These are phyloP conservation scores for Hanseniaspora meyeri DNA, from an alignment of 805 yeast species.

Conservation along the genomic window DNA sequence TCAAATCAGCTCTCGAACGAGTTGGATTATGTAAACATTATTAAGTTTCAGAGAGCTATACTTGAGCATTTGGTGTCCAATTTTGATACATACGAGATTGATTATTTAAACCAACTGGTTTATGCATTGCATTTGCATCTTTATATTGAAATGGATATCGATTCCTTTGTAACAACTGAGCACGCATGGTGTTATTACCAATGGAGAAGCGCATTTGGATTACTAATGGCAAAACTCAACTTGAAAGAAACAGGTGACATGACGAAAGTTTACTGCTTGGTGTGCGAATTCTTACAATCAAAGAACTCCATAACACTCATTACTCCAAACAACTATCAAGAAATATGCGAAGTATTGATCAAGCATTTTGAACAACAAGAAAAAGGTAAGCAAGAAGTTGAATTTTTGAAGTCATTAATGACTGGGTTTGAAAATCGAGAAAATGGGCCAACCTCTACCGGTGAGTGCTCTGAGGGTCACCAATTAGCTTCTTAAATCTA, in stretches of 20 bases:
- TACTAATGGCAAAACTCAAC: background rate
- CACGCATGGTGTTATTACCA: background rate
- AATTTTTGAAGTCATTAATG: background rate
- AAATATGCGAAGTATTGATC: background rate
- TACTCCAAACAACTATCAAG: background rate
- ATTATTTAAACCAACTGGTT: background rate
- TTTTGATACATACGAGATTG: background rate
- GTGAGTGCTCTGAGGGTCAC: background rate
- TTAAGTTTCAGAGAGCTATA: no score
- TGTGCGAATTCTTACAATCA: background rate
- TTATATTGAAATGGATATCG: background rate
- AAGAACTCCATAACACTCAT: background rate
- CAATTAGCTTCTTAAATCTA: no score
- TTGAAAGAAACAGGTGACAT: background rate
- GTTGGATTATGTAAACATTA: no score
- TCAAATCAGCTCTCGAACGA: background rate
- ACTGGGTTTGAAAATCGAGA: background rate
- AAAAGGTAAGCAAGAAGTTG: background rate
- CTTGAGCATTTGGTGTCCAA: no score
- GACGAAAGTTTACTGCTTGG: background rate
- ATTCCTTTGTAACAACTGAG: background rate
- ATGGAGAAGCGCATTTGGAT: background rate
- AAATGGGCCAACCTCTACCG: background rate
- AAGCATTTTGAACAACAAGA: background rate
- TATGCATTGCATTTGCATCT: background rate